Conservation (phyloP, 306 rosid species). For the Trichosanthes truncata region DNA sequence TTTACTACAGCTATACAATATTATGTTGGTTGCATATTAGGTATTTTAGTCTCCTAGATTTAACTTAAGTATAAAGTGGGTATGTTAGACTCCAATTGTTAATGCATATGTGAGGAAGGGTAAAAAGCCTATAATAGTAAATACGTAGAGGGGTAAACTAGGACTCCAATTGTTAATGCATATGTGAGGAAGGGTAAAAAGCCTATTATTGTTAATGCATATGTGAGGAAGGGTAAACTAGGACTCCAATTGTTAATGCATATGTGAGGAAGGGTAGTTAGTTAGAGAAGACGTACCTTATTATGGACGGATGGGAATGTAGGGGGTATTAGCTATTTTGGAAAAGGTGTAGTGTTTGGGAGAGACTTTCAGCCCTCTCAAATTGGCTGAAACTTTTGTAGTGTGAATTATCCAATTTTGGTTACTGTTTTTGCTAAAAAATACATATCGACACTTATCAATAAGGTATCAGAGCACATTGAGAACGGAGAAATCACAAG, state of each 20-base stretch:
- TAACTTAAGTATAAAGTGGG: neutral
- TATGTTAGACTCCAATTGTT: neutral
- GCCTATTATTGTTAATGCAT: no score
- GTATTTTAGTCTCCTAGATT: neutral
- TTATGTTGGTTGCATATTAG: neutral
- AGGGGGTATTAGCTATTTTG: no score
- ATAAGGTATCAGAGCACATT: no score
- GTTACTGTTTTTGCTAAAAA: no score
- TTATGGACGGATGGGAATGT: no score
- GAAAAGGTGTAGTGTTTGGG: no score
- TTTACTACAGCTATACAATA: slow-evolving; percentile 8
- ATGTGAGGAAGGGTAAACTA: no score
- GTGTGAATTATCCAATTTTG: no score
- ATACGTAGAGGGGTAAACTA: neutral
- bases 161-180: neutral
- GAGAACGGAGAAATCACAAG: no score
- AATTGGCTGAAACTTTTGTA: no score
- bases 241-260: neutral
- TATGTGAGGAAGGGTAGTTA: neutral
- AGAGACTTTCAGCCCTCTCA: no score
- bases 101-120: neutral
- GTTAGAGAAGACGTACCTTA: neutral
- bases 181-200: neutral
- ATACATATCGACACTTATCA: no score
- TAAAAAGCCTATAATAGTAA: neutral